Evolutionary conservation across 441 rosid genomes (phyloP).

Genomic region (Geranium incanum): DNA sequence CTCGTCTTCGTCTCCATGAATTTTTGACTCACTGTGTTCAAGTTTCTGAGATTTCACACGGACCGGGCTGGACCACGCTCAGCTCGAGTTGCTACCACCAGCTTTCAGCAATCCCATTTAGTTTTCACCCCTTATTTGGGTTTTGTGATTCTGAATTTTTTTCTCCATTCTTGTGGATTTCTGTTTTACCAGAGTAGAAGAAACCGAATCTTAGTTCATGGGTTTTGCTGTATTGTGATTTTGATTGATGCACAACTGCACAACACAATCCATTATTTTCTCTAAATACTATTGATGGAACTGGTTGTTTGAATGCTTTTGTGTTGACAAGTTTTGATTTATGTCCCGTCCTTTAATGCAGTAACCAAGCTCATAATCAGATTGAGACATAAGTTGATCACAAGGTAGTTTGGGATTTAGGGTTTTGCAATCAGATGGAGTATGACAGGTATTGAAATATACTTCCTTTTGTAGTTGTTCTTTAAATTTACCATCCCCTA

Average conservation of each 20-base stretch:
- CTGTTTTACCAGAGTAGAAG: not conserved
- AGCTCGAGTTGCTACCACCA: not conserved
- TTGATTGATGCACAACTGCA: conserved; percentile 8
- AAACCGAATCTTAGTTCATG: not conserved
- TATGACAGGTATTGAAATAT: not conserved
- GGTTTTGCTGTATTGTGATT: not conserved
- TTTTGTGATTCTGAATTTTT: not conserved
- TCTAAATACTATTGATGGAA: not conserved
- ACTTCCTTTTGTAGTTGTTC: not conserved
- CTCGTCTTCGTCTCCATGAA: not conserved
- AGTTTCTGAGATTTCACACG: not conserved
- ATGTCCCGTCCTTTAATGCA: not conserved
- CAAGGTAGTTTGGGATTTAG: conserved; percentile 7
- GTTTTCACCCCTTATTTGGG: not conserved
- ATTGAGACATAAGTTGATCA: not conserved
- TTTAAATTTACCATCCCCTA: not conserved
- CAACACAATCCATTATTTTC: not conserved
- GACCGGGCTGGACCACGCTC: not conserved
- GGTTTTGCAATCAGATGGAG: conserved; percentile 4
- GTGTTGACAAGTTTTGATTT: not conserved
- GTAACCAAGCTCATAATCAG: not conserved
- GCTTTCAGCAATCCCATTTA: not conserved
- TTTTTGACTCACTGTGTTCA: not conserved
- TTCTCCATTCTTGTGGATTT: not conserved
- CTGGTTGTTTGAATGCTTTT: not conserved